Evolutionary conservation across 2,329 filamentous ascomycete species (phyloP), one percentile per base, ranked within the genome.

Genomic region (Pleomassaria siparia): DNA sequence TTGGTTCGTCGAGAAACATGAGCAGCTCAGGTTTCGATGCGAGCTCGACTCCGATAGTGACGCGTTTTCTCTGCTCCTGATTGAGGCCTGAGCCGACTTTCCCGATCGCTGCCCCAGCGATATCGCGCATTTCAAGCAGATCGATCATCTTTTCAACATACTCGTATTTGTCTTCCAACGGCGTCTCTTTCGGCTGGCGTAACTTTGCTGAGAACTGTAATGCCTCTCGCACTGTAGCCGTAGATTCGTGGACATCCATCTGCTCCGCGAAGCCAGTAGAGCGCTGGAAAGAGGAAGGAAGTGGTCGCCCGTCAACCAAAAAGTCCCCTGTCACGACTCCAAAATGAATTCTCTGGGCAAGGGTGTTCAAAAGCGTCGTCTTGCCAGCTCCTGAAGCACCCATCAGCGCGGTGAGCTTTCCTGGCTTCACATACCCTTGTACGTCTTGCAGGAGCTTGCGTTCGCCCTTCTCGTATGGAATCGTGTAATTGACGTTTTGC

Each of bases 301-400:
- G 80, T 6, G 72, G 66, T 33, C 75, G 73, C 7, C 83, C 83
- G 56, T 86, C 83, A 8, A 87, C 78, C 16, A 87, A 74, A 43
- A 84, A 80, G 51, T 85, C 80, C 33, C 84, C 84, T 26, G 70
- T 71, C 42, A 87, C 81, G 5, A 85, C 80, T 54, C 84, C 84
- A 51, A 85, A 83, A 54, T 81, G 85, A 67, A 84, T 85, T 46
- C 84, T 72, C 4, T 78, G 73, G 1, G 84, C 83, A 10, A 95
- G 74, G 1, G 91, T 88, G 60, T 95, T 88, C 2, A 95, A 75
- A 0, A 95, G 75, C 0, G 90, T 95, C 0, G 89, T 94, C 73
- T 95, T 95, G 40, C 90, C 90, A 4, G 89, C 90, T n/a, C 81
- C 81, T 2, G 77, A 80, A 3, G 67, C 69, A 16, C 69, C 67